A percentile compares a stretch with the other conserved stretches of the same genome.
Conservation (phyloP, 768 basidiomycete genomes). For the Agrocybe chaxingu region DNA sequence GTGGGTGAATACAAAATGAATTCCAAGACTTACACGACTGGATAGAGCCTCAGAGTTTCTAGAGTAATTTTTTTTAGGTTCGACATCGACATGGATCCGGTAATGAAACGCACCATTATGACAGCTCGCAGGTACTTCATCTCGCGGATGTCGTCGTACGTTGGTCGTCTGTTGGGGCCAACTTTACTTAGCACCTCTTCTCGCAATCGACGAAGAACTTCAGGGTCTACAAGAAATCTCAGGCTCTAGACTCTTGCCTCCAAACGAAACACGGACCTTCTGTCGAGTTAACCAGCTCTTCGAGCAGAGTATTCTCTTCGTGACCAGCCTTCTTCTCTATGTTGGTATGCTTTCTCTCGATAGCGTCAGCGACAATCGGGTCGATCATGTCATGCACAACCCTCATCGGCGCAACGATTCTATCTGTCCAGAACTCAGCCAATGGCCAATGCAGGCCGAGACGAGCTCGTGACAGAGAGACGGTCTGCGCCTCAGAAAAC, state of each 20-base stretch:
- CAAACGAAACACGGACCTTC: conserved; percentile 11
- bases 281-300: conserved; percentile 41
- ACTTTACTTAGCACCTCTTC: conserved; percentile 38
- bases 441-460: conserved; percentile 43
- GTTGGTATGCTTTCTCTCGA: conserved; percentile 28
- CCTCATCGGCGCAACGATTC: conserved; percentile 31
- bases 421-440: conserved; percentile 40
- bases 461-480: conserved; percentile 26
- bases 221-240: conserved; percentile 14
- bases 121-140: conserved; percentile 43
- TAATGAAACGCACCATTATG: conserved; percentile 29
- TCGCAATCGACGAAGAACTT: conserved; percentile 34
- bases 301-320: conserved; percentile 36
- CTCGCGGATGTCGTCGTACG: conserved; percentile 38
- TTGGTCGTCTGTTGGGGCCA: conserved; percentile 33
- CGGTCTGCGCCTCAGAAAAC: conserved; percentile 33
- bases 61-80: neutral
- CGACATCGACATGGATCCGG: neutral
- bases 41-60: conserved; percentile 18
- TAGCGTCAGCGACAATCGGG: conserved; percentile 41
- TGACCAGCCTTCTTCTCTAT: conserved; percentile 10
- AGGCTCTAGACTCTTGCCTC: no score
- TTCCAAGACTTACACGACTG: conserved; percentile 9
- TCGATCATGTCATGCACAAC: conserved; percentile 44
- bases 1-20: conserved; percentile 23